phyloP scores from a whole-genome alignment of 495 filamentous ascomycete species.

The Talaromyces nanjingensis region DNA sequence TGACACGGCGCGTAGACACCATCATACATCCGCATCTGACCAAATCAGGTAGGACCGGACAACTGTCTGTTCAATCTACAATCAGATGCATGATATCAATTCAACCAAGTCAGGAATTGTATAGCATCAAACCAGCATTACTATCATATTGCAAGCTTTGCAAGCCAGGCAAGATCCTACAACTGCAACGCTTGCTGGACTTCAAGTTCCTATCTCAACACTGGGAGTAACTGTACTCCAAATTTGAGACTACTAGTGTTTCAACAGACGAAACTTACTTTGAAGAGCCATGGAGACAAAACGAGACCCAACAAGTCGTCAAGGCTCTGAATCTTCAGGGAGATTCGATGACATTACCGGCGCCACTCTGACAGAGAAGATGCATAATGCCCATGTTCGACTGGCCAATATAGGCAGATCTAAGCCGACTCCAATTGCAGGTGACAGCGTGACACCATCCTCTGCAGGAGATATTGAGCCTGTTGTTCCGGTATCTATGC shows the following conservation, averaged over 20 bases:
- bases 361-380: constrained; percentile 25
- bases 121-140: neutral
- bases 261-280: neutral
- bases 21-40: neutral
- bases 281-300: constrained; percentile 2
- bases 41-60: neutral
- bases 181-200: neutral
- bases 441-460: constrained; percentile 31
- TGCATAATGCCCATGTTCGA: constrained; percentile 23
- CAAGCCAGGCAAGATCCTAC: neutral
- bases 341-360: constrained; percentile 24
- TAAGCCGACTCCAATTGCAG: constrained; percentile 10
- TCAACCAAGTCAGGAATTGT: neutral
- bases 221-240: neutral
- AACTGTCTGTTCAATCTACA: neutral
- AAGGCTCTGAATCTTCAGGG: constrained; percentile 18
- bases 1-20: neutral
- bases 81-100: neutral
- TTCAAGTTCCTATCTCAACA: neutral
- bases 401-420: constrained; percentile 12
- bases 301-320: neutral
- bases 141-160: neutral
- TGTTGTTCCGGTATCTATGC: constrained; percentile 18
- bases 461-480: constrained; percentile 37
- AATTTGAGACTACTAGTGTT: neutral